A percentile compares a stretch with the other conserved stretches of the same genome.
Evolutionary conservation across 1,139 yeast species (phyloP).

Genomic region (Diutina scorzettiae): DNA sequence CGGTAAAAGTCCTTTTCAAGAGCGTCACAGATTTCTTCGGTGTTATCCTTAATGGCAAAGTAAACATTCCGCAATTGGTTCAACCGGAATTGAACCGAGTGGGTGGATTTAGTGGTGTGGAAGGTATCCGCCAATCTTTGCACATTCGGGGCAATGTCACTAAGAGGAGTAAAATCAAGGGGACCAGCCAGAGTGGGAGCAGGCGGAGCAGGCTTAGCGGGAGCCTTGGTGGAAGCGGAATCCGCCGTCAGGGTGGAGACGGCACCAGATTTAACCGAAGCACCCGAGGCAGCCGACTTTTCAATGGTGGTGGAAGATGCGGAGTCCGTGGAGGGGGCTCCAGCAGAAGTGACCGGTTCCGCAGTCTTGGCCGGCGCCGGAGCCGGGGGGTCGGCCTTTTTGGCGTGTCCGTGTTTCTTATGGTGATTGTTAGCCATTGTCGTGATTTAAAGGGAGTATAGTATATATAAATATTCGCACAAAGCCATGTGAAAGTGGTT

Average conservation of each 20-base stretch:
- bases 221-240: not conserved
- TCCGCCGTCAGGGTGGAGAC: not conserved
- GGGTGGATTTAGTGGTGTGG: slow-evolving; percentile 17
- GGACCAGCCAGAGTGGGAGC: not conserved
- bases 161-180: not conserved
- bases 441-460: no score
- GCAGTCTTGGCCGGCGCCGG: not conserved
- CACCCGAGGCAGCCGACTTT: not conserved
- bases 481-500: no score
- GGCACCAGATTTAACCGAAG: not conserved
- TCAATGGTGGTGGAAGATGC: no score
- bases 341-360: not conserved
- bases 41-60: slow-evolving; percentile 52
- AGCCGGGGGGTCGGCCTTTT: not conserved
- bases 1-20: slow-evolving; percentile 57
- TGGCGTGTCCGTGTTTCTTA: not conserved
- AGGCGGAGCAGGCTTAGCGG: not conserved
- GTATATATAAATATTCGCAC: no score
- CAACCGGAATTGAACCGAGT: slow-evolving; percentile 44
- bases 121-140: slow-evolving; percentile 1
- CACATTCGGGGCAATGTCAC: slow-evolving; percentile 2
- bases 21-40: slow-evolving; percentile 44
- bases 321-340: no score
- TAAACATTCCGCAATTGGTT: slow-evolving; percentile 59
- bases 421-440: no score